These are phyloP conservation scores for Astrothelium macrocarpum DNA, from an alignment of 495 filamentous ascomycete species.

Conservation along the genomic window DNA sequence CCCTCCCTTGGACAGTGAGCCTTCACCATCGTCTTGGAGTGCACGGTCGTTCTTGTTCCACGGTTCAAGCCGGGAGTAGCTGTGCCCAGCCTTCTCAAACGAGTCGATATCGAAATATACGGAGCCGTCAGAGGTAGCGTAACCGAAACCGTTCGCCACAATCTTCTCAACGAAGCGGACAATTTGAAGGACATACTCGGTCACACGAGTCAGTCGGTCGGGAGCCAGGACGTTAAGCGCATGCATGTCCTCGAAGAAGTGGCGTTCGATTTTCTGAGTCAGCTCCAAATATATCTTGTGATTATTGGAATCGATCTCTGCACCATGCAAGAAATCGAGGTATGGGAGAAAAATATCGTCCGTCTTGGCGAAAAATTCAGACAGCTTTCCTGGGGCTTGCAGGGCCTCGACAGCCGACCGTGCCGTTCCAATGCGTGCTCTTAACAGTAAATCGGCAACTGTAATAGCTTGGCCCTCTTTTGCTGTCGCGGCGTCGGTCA, in stretches of 20 bases:
- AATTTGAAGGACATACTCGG: conserved; percentile 80
- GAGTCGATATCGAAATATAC: conserved; percentile 91
- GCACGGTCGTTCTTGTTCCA: conserved; percentile 77
- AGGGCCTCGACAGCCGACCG: too few relatives aligned
- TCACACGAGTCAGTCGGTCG: conserved; percentile 75
- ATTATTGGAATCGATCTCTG: conserved; percentile 64
- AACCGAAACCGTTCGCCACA: conserved; percentile 77
- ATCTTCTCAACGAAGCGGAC: conserved; percentile 67
- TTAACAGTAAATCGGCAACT: too few relatives aligned
- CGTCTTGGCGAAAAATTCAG: conserved; percentile 46
- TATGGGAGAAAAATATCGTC: conserved; percentile 75
- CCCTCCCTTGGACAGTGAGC: conserved; percentile 57
- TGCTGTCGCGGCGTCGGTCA: too few relatives aligned
- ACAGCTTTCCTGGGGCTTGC: too few relatives aligned
- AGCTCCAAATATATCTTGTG: conserved; percentile 70
- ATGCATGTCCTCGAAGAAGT: conserved; percentile 77
- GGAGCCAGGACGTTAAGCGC: conserved; percentile 78
- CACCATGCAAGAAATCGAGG: conserved; percentile 66
- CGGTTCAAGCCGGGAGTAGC: conserved; percentile 77
- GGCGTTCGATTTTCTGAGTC: conserved; percentile 69
- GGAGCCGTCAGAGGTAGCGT: conserved; percentile 48
- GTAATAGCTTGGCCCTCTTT: too few relatives aligned
- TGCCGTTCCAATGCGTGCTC: too few relatives aligned
- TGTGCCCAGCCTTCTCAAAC: conserved; percentile 74
- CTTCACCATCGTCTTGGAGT: conserved; percentile 82